phyloP scores from a whole-genome alignment of 176 grass and related monocot genomes.

The Ananas comosus region DNA sequence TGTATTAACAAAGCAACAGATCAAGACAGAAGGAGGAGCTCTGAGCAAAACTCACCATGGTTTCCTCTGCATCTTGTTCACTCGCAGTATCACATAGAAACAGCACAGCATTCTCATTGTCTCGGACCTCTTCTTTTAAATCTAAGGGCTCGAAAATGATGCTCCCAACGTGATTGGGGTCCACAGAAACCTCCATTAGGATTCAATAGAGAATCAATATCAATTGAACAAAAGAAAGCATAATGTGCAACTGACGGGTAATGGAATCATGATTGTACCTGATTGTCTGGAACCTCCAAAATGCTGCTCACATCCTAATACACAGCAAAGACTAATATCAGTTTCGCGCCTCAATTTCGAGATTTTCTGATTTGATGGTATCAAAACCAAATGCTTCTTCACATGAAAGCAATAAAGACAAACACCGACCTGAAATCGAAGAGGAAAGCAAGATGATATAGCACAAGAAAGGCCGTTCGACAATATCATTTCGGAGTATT shows the following conservation, averaged over 20 bases:
- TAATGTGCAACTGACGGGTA: background rate
- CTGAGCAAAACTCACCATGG: slow-evolving; percentile 35
- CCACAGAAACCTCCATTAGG: slow-evolving; percentile 59
- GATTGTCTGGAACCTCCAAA: slow-evolving; percentile 70
- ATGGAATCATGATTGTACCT: slow-evolving; percentile 28
- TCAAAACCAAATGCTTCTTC: too few species aligned
- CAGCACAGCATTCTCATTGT: slow-evolving; percentile 59
- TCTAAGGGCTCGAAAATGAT: slow-evolving; percentile 88
- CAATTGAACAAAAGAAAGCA: too few species aligned
- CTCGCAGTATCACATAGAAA: slow-evolving; percentile 69
- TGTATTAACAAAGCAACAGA: too few species aligned
- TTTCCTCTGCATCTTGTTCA: slow-evolving; percentile 69
- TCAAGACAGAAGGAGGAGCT: background rate
- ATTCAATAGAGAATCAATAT: background rate
- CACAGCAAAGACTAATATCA: background rate
- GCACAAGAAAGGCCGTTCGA: slow-evolving; percentile 33
- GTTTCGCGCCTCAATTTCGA: background rate
- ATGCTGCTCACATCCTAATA: slow-evolving; percentile 76
- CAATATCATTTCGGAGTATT: slow-evolving; percentile 51
- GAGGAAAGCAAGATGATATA: slow-evolving; percentile 53
- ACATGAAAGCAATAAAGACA: too few species aligned
- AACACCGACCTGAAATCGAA: slow-evolving; percentile 51
- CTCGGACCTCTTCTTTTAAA: slow-evolving; percentile 64
- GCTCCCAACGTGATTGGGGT: slow-evolving; percentile 26
- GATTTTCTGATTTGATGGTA: too few species aligned